Base-by-base conservation (phyloP, 768 basidiomycete species). In the Hysterangium stoloniferum region DNA sequence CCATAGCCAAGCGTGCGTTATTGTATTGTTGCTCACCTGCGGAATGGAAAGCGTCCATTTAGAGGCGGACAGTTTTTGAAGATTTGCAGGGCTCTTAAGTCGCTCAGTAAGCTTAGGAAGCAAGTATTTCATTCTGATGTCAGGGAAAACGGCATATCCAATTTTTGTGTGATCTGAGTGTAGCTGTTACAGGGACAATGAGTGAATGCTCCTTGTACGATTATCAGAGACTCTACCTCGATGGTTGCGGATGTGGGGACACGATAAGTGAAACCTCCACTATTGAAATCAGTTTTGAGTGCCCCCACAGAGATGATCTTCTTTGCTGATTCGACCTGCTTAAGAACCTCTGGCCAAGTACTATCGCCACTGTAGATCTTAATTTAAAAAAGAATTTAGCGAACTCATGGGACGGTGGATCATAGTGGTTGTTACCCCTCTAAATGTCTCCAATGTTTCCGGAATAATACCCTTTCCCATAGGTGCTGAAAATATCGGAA, bases 1-100 rank as follows among this genome's bases (percentile, higher is more conserved):
- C 92, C 92, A 95, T 61, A 94, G 77, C 74, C 80, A 90, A 11
- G 75, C 66, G 54, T 95, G 93, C 1, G 81, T 76, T 61, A 95
- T 90, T 6, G 58, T 58, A 11, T 75, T 67, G 50, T 68, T 63
- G 7, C 61, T 64, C 55, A 82, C 79, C n/a, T 71, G 51, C 0
- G 83, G 82, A 0, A 79, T 59, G 11, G 69, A 63, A 4, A 69
- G 57, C 44, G 52, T 58, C 50, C 61, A 69, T 45, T 58, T 63
- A 3, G 77, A 73, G 9, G 86, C 79, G 6, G 61, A 47, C 49
- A 80, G 60, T n/a, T n/a, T n/a, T 54, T 71, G 64, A 54, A 61
- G 62, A 6, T 78, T 72, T 4, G 45, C 61, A 1, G 61, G 57
- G 28, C 68, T 64, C 54, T 65, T 70, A 53, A 82, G 63, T 37